Evolutionary conservation across 2,329 filamentous ascomycete species (phyloP).

Genomic region (Penicillium sp.): DNA sequence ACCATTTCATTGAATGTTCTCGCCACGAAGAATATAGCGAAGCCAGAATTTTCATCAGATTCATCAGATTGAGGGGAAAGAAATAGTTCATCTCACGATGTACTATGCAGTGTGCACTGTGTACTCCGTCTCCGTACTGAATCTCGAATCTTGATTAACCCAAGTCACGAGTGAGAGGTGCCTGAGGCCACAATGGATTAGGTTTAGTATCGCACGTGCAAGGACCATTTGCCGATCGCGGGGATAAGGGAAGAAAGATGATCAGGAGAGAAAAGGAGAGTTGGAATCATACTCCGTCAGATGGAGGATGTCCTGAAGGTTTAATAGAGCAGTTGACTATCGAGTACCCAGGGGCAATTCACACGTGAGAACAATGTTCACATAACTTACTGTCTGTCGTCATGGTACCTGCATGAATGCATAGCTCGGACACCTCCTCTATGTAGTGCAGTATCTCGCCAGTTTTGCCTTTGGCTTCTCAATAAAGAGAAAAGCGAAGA

Average conservation of each 20-base stretch:
- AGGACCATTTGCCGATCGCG: slow-evolving; percentile 21
- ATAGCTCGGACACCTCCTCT: too few relatives aligned
- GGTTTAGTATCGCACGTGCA: slow-evolving; percentile 23
- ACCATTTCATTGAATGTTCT: neutral
- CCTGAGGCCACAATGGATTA: slow-evolving; percentile 11
- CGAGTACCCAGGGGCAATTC: too few relatives aligned
- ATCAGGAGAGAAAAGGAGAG: slow-evolving; percentile 21
- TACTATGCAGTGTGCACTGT: too few relatives aligned
- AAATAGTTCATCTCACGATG: too few relatives aligned
- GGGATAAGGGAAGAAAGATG: slow-evolving; percentile 21
- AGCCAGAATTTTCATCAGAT: too few relatives aligned
- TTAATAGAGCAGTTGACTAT: neutral
- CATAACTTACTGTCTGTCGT: neutral
- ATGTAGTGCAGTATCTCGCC: neutral
- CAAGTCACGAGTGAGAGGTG: neutral
- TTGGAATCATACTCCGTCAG: neutral
- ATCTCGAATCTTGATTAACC: too few relatives aligned
- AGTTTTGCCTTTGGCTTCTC: neutral
- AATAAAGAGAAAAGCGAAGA: neutral
- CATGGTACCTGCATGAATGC: slow-evolving; percentile 13
- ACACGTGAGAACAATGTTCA: neutral
- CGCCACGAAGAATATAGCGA: neutral
- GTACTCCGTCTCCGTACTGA: too few relatives aligned
- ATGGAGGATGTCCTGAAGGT: neutral
- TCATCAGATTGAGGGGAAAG: too few relatives aligned